Percentiles rank a stretch among this genome's conserved stretches.
Conservation (phyloP, 148 eudicot species). For the Drosera capensis region DNA sequence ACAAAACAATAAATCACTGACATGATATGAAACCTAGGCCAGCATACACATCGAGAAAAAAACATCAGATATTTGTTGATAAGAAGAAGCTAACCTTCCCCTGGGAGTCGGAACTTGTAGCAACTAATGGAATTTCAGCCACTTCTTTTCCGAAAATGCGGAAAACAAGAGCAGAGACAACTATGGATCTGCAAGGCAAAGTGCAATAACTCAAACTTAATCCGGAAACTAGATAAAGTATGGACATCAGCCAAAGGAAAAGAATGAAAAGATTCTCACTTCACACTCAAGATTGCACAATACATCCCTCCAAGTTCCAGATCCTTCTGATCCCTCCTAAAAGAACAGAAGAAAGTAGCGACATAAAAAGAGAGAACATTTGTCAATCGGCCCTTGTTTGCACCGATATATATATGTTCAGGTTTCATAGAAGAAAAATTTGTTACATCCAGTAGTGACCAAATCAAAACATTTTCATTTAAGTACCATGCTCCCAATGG, state of each 20-base stretch:
- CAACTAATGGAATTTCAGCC: conserved; percentile 78
- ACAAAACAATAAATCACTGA: too few relatives aligned
- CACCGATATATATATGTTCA: too few relatives aligned
- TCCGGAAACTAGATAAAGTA: background rate
- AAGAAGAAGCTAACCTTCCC: conserved; percentile 37
- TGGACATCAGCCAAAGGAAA: background rate
- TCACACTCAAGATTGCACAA: conserved; percentile 56
- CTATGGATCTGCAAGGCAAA: conserved; percentile 39
- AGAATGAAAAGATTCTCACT: conserved; percentile 26
- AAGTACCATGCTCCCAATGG: too few relatives aligned
- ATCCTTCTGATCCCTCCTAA: conserved; percentile 46
- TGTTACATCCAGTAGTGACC: too few relatives aligned
- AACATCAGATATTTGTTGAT: too few relatives aligned
- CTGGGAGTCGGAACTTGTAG: conserved; percentile 44
- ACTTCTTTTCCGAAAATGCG: conserved; percentile 72
- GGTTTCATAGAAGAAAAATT: too few relatives aligned
- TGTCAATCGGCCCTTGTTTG: too few relatives aligned
- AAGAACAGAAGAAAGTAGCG: conserved; percentile 1
- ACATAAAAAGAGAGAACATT: too few relatives aligned
- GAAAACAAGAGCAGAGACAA: conserved; percentile 60
- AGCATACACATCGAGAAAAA: too few relatives aligned
- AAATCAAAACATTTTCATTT: too few relatives aligned
- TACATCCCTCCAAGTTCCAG: conserved; percentile 76
- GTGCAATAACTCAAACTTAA: conserved; percentile 1
- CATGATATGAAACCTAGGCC: too few relatives aligned